These are phyloP conservation scores for Mortierella antarctica DNA, from an alignment of 192 early-diverging fungal species.

Conservation along the genomic window DNA sequence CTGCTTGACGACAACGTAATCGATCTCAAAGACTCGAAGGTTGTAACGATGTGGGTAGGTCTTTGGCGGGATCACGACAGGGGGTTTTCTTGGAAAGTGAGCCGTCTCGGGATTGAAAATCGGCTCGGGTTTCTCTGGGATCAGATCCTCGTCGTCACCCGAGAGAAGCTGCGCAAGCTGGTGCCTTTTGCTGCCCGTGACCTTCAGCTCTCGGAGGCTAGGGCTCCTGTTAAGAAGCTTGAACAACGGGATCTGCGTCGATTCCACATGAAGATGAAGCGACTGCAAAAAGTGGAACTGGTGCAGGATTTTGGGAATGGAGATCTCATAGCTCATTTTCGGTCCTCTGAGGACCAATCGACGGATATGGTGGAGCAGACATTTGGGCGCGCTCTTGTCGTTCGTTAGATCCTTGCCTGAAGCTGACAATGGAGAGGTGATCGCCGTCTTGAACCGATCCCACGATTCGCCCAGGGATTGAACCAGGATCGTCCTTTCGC, in stretches of 20 bases:
- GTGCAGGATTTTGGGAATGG: not conserved
- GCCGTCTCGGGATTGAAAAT: conserved; percentile 21
- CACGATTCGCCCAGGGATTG: not conserved
- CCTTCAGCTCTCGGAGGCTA: not conserved
- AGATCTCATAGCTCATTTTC: not conserved
- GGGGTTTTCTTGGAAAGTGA: conserved; percentile 11
- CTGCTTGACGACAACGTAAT: not conserved
- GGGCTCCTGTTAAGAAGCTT: not conserved
- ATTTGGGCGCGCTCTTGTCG: not conserved
- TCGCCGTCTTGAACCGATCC: not conserved
- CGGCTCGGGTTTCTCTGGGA: not conserved
- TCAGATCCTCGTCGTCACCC: not conserved
- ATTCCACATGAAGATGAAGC: not conserved
- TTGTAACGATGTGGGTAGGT: conserved; percentile 10
- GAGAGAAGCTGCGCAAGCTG: not conserved
- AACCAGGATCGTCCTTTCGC: not conserved
- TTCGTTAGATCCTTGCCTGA: not conserved
- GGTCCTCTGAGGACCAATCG: not conserved
- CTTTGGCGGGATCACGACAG: conserved; percentile 12
- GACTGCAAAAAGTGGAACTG: not conserved
- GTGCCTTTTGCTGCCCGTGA: not conserved
- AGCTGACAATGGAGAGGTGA: not conserved
- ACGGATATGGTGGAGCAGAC: not conserved
- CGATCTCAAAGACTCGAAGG: conserved; percentile 10
- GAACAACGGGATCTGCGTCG: not conserved